Evolutionary conservation across 2,329 filamentous ascomycete species (phyloP).

Genomic region (Trichoderma atrobrunneum): DNA sequence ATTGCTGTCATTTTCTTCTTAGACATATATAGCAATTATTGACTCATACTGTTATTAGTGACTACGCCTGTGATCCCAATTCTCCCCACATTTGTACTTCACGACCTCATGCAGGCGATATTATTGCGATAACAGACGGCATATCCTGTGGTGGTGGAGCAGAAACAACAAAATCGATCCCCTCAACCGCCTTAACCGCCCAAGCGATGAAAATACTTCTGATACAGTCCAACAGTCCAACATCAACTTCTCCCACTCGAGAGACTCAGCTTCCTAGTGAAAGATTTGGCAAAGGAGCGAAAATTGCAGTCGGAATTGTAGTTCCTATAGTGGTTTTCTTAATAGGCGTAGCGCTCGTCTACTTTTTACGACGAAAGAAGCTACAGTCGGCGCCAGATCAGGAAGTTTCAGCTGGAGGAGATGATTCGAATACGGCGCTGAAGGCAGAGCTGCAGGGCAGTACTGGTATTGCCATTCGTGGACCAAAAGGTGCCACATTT

Average conservation of each 20-base stretch:
- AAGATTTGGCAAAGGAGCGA: neutral
- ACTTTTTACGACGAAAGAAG: neutral
- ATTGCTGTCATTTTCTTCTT: neutral
- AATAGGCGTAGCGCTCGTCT: neutral
- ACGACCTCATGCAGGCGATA: neutral
- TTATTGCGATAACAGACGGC: neutral
- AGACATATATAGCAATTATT: neutral
- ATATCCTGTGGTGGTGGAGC: neutral
- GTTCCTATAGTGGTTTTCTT: neutral
- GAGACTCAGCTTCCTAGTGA: neutral
- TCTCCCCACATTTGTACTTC: neutral
- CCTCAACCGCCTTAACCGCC: neutral
- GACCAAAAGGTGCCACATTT: neutral
- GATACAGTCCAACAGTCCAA: neutral
- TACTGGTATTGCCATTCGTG: neutral
- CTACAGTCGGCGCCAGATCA: neutral
- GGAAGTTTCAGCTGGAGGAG: neutral
- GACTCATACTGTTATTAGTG: neutral
- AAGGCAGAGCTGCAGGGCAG: neutral
- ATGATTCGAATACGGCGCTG: neutral
- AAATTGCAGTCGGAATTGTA: neutral
- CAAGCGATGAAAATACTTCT: neutral
- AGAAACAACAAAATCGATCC: neutral
- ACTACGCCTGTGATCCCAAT: neutral
- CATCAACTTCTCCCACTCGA: neutral